Percentiles rank a stretch among this genome's conserved stretches.
Evolutionary conservation across 345 rosid genomes (phyloP).

Genomic region (Corchorus olitorius): DNA sequence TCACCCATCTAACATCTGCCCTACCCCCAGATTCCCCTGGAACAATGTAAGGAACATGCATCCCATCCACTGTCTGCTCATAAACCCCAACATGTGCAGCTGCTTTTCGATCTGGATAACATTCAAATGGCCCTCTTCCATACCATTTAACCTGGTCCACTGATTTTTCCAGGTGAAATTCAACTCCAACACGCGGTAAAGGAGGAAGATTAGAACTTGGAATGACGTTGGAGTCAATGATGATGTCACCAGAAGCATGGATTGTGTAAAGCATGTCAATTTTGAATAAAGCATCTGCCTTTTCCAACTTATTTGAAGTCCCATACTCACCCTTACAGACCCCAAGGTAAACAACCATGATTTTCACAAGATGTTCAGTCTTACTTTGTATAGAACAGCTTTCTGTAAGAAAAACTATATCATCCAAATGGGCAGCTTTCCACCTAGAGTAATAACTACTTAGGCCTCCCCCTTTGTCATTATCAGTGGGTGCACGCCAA

Average conservation of each 20-base stretch:
- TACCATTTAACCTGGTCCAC: slow-evolving; percentile 77
- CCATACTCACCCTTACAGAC: slow-evolving; percentile 27
- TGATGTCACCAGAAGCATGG: slow-evolving; percentile 74
- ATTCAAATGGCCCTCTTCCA: slow-evolving; percentile 96
- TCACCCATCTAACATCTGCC: slow-evolving; percentile 95
- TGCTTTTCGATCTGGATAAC: slow-evolving; percentile 96
- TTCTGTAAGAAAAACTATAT: slow-evolving; percentile 51
- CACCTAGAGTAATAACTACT: slow-evolving; percentile 79
- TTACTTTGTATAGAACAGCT: slow-evolving; percentile 58
- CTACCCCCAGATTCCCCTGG: slow-evolving; percentile 94
- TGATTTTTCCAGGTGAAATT: slow-evolving; percentile 67
- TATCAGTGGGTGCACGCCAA: slow-evolving; percentile 97
- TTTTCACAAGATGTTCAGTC: slow-evolving; percentile 48
- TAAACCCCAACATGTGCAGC: slow-evolving; percentile 84
- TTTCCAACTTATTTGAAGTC: slow-evolving; percentile 30
- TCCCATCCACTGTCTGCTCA: slow-evolving; percentile 55
- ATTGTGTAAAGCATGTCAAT: slow-evolving; percentile 59
- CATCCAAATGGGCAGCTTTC: slow-evolving; percentile 68
- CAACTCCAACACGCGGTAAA: slow-evolving; percentile 88
- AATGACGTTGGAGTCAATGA: slow-evolving; percentile 58
- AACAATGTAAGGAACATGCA: slow-evolving; percentile 96
- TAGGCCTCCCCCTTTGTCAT: slow-evolving; percentile 89
- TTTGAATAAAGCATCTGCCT: slow-evolving; percentile 50
- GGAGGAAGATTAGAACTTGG: slow-evolving; percentile 83
- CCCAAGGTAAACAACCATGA: slow-evolving; percentile 56